These are phyloP conservation scores for Boletus sp. DNA, from an alignment of 1,284 basidiomycete species.

Conservation along the genomic window DNA sequence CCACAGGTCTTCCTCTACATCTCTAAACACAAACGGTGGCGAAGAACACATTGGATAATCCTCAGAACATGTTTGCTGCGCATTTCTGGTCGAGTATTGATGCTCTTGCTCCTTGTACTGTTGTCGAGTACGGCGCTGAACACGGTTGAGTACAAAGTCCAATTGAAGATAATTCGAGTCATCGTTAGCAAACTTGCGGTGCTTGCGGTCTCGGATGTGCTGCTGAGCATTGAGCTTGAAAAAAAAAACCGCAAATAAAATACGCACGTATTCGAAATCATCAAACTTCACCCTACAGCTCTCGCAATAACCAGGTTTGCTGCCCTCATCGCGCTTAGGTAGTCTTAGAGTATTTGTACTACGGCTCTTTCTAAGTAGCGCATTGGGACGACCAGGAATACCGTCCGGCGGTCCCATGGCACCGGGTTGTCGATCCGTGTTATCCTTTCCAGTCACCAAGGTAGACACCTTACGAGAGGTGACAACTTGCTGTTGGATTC, in stretches of 20 bases:
- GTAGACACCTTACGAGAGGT: conserved; percentile 53
- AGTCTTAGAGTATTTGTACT: conserved; percentile 74
- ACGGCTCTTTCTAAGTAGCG: conserved; percentile 63
- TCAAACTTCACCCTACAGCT: conserved; percentile 91
- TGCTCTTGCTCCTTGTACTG: conserved; percentile 38
- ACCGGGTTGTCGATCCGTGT: conserved; percentile 35
- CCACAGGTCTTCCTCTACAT: conserved; percentile 27
- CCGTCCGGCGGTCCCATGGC: conserved; percentile 64
- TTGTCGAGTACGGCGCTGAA: conserved; percentile 60
- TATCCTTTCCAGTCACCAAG: conserved; percentile 28
- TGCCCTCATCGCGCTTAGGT: conserved; percentile 76
- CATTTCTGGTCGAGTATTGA: conserved; percentile 7
- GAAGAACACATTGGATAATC: conserved; percentile 28
- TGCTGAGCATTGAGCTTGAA: conserved; percentile 33
- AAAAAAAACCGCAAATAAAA: conserved; percentile 1
- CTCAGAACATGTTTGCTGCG: conserved; percentile 24
- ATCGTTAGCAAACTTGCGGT: conserved; percentile 84
- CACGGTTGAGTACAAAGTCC: conserved; percentile 73
- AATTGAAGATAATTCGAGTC: conserved; percentile 79
- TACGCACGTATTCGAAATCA: conserved; percentile 77
- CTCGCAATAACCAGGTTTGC: conserved; percentile 97
- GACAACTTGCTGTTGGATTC: conserved; percentile 58
- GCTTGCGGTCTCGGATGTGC: conserved; percentile 78
- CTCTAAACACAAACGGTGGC: conserved; percentile 9
- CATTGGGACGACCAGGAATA: conserved; percentile 49